phyloP scores from a whole-genome alignment of 2,329 filamentous ascomycete genomes.

The Cladosporium sp. region DNA sequence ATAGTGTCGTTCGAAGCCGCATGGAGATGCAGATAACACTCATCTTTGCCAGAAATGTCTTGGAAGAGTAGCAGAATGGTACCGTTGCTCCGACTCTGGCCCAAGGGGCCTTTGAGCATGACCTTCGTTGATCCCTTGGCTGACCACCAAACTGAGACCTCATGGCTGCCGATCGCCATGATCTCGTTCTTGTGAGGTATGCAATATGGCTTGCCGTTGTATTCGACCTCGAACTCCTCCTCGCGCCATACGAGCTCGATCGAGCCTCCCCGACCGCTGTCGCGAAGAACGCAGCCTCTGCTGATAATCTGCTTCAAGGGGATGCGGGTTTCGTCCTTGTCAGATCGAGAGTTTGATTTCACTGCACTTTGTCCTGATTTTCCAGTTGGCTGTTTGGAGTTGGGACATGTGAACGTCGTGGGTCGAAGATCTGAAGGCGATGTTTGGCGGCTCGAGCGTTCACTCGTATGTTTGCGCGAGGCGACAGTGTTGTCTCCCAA shows the following conservation, averaged over 20 bases:
- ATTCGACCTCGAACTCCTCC: neutral
- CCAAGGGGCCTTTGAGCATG: neutral
- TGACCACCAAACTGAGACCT: neutral
- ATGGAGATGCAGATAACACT: neutral
- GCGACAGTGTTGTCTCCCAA: neutral
- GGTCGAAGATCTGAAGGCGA: neutral
- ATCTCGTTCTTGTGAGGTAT: neutral
- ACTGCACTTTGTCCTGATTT: too few species aligned
- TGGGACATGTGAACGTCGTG: neutral
- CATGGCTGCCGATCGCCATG: neutral
- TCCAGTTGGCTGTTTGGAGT: too few species aligned
- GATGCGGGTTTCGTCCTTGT: neutral
- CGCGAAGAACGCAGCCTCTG: neutral
- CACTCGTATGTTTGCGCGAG: neutral
- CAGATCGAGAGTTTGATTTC: too few species aligned
- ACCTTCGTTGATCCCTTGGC: neutral
- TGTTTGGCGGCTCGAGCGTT: neutral
- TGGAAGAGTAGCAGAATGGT: neutral
- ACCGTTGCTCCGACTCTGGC: conserved; percentile 1
- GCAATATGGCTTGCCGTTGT: neutral
- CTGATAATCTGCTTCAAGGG: neutral
- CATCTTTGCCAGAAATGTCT: neutral
- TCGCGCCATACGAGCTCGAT: conserved; percentile 9
- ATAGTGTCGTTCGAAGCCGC: neutral
- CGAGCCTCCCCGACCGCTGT: neutral